Conservation (phyloP, 345 rosid species). For the Pistacia integerrima region DNA sequence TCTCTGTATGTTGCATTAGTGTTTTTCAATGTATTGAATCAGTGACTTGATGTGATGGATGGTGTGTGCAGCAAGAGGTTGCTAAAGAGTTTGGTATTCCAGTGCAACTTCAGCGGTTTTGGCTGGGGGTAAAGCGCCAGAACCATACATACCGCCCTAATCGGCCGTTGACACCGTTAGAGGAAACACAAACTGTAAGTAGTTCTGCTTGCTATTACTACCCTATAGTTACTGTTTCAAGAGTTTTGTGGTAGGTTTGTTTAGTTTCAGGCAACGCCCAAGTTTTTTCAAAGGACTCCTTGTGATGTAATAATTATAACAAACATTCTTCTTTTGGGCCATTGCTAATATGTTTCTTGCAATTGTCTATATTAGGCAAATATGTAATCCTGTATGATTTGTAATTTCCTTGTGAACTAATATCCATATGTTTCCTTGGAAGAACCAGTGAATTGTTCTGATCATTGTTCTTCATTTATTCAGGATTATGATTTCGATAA, state of each 20-base stretch:
- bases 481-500: background rate
- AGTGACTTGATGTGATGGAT: background rate
- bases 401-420: background rate
- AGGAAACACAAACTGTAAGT: constrained; percentile 79
- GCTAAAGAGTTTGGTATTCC: constrained; percentile 90
- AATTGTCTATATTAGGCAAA: background rate
- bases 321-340: background rate
- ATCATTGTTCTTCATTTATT: background rate
- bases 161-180: constrained; percentile 71
- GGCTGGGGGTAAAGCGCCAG: constrained; percentile 98
- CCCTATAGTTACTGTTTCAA: background rate
- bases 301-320: background rate
- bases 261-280: too few species aligned
- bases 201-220: constrained; percentile 14
- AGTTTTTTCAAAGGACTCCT: too few species aligned
- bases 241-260: background rate
- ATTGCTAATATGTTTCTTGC: background rate
- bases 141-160: constrained; percentile 94
- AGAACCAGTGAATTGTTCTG: background rate
- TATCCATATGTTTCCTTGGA: background rate
- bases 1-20: background rate
- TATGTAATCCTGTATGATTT: background rate
- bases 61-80: constrained; percentile 72
- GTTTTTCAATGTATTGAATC: constrained; percentile 4
- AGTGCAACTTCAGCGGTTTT: constrained; percentile 83